A percentile compares a stretch with the other conserved stretches of the same genome.
These are phyloP conservation scores for Pyrus betulifolia DNA, from an alignment of 306 rosid genomes.

Conservation along the genomic window DNA sequence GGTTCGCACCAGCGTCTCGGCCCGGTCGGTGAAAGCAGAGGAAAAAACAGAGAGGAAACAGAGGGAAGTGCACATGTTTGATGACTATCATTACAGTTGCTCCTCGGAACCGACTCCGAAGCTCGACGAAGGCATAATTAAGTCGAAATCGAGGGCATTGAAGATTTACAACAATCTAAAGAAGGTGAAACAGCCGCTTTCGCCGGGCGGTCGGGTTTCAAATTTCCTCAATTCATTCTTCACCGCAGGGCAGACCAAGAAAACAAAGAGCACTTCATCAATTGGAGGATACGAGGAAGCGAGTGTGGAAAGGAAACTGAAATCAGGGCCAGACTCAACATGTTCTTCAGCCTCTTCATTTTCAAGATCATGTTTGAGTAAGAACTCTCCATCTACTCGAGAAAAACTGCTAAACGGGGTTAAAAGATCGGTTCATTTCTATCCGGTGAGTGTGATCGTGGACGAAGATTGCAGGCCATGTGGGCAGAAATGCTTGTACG, in stretches of 20 bases:
- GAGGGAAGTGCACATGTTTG: slow-evolving; percentile 14
- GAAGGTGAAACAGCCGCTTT: slow-evolving; percentile 88
- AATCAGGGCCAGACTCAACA: slow-evolving; percentile 35
- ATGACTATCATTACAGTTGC: slow-evolving; percentile 13
- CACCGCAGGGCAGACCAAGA: slow-evolving; percentile 27
- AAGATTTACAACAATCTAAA: slow-evolving; percentile 73
- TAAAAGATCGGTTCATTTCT: slow-evolving; percentile 67
- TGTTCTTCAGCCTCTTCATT: slow-evolving; percentile 80
- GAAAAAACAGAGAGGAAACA: slow-evolving; percentile 30
- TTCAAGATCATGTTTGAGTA: slow-evolving; percentile 76
- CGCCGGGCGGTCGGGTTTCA: slow-evolving; percentile 69
- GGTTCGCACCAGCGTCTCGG: slow-evolving; percentile 27
- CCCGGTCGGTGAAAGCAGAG: slow-evolving; percentile 23
- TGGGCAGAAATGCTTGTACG: slow-evolving; percentile 54
- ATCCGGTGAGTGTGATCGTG: slow-evolving; percentile 67
- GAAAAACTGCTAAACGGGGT: slow-evolving; percentile 41
- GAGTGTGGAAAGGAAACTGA: slow-evolving; percentile 20
- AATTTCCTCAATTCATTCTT: slow-evolving; percentile 68
- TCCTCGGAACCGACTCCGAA: slow-evolving; percentile 5
- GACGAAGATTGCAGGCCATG: slow-evolving; percentile 59
- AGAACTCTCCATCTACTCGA: slow-evolving; percentile 47
- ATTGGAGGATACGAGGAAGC: slow-evolving; percentile 11
- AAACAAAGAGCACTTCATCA: slow-evolving; percentile 14
- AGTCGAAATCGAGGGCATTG: slow-evolving; percentile 66
- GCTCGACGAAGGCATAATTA: slow-evolving; percentile 30